phyloP scores from a whole-genome alignment of 495 filamentous ascomycete genomes.

The Aspergillus sparsus region DNA sequence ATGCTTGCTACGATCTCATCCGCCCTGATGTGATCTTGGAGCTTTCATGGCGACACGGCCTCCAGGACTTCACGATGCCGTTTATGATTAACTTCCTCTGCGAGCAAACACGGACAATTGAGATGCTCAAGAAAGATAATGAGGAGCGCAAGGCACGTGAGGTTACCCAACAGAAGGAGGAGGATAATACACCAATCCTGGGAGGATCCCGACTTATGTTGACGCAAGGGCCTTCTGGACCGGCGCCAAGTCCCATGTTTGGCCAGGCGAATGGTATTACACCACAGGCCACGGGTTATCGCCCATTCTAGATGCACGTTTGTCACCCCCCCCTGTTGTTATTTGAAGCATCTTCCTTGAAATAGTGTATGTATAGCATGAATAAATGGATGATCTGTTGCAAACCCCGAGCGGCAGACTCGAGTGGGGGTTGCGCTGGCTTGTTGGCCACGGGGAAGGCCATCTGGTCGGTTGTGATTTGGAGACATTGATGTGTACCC shows the following conservation, averaged over 20 bases:
- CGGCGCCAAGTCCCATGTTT: slow-evolving; percentile 60
- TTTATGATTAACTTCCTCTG: slow-evolving; percentile 98
- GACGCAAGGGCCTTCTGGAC: slow-evolving; percentile 76
- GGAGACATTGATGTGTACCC: slow-evolving; percentile 14
- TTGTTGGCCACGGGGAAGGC: slow-evolving; percentile 12
- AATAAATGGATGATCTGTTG: slow-evolving; percentile 35
- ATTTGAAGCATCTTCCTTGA: slow-evolving; percentile 16
- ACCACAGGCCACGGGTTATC: slow-evolving; percentile 76
- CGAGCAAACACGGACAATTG: slow-evolving; percentile 85
- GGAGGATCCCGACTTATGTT: slow-evolving; percentile 93
- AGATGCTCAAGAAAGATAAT: slow-evolving; percentile 88
- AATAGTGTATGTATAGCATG: slow-evolving; percentile 44
- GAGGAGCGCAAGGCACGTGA: slow-evolving; percentile 94
- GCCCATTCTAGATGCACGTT: slow-evolving; percentile 52
- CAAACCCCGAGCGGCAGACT: slow-evolving; percentile 6
- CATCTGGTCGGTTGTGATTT: slow-evolving; percentile 19
- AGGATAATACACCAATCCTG: slow-evolving; percentile 92
- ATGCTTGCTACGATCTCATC: slow-evolving; percentile 97
- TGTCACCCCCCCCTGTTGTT: slow-evolving; percentile 15
- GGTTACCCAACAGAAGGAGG: slow-evolving; percentile 79
- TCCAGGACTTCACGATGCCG: slow-evolving; percentile 98
- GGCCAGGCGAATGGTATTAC: slow-evolving; percentile 77
- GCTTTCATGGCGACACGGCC: slow-evolving; percentile 93
- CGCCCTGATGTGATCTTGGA: slow-evolving; percentile 90
- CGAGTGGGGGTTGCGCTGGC: neutral